Evolutionary conservation across 768 basidiomycete species (phyloP), one percentile per base, ranked within the genome.

Genomic region (Leccinellum albellum): DNA sequence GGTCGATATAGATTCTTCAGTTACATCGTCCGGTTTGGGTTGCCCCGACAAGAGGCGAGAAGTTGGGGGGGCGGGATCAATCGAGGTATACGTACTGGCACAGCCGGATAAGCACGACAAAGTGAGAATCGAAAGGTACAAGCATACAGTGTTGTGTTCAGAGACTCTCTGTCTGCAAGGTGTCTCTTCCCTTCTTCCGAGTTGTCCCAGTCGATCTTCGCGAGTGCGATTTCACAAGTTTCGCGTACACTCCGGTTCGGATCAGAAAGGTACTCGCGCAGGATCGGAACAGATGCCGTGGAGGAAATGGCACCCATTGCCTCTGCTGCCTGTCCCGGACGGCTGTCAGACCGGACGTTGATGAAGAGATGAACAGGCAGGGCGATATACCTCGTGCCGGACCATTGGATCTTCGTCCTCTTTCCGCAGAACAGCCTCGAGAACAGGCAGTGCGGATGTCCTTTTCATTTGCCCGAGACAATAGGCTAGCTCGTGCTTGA

Each of bases 401-500:
- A 98, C 97, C 97, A 99, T 99, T 0, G 93, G 87, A 71, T 96
- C 89, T 69, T 95, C 88, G 17, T 77, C 67, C 40, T 71, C 68
- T 66, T 94, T 78, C 60, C 81, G 77, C 35, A 99, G 79, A 5
- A 95, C 90, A 3, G 76, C 72, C 68, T 91, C 88, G 5, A 99
- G 83, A 17, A 82, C 80, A 6, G 93, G 87, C 12, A 98, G 76
- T 0, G 96, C 97, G 3, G 79, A 76, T 0, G 76, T 65, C 31
- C 80, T 80, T 63, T 87, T 87, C 74, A 95, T 89, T 74, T 99
- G 97, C 0, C 97, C 97, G 3, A 99, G 81, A 66, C 94, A 95
- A 71, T 98, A 99, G 1, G 97, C 97, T 2, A 99, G 81, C 68
- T 99, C 97, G 70, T 99, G 97, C 67, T 98, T 98, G 31, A 99